Evolutionary conservation across 495 filamentous ascomycete genomes (phyloP), one percentile per base, ranked within the genome.

Genomic region (Emericellopsis terricola): DNA sequence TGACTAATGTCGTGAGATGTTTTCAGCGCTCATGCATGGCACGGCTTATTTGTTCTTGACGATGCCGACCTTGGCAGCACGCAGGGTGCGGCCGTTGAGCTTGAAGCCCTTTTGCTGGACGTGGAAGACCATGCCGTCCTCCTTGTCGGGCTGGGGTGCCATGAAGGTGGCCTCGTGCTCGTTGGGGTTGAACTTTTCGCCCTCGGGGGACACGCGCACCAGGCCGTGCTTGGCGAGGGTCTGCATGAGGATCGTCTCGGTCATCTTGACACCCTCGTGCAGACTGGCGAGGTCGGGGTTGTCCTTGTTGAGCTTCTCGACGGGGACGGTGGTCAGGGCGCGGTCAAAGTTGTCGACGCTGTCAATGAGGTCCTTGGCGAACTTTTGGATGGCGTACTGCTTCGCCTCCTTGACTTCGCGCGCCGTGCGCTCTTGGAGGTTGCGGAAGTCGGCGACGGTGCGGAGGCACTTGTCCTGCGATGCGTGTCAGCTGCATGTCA

Each of bases 311-410:
- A 91, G 67, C 55, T 77, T 76, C 17, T 81, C 76, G 28, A 67
- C 48, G 28, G 83, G 75, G 34, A 94, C 89, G 36, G 73, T 78
- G 32, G 61, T 44, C 26, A 97, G 69, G 31, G 89, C 89, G 40
- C 84, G 82, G 56, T 97, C 89, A 33, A 97, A 74, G 66, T 94
- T 97, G 64, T 97, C 89, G 52, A 97, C 74, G 47, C 67, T 76
- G 45, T 96, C 89, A 34, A 97, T 68, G 27, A 97, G 76, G 57
- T 97, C 89, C 51, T 78, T 75, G 49, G 87, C 83, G 59, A 97
- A 97, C 35, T 74, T 71, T 53, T 93, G 82, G 52, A 97, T 85
- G 38, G 91, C 91, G 46, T 87, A 97, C 61, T 91, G 81, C 40
- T 74, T 76, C 26, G 84, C 79, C 21, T 66, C 53, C 50, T 91